Evolutionary conservation across 2,329 filamentous ascomycete species (phyloP), one percentile per base, ranked within the genome.

Genomic region (Tolypocladium cylindrosporum): DNA sequence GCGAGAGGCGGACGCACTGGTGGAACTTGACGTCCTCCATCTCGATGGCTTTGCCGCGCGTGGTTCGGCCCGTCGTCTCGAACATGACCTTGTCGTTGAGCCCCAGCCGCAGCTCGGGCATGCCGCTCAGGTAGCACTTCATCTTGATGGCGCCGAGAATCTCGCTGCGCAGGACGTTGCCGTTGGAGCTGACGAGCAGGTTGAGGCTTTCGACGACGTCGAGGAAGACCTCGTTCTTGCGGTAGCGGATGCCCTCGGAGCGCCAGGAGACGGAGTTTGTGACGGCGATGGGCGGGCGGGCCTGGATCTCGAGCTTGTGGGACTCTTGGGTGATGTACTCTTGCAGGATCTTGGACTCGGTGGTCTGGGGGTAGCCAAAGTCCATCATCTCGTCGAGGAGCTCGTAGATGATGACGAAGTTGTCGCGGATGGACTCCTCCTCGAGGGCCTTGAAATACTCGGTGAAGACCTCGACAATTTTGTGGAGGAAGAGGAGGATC

Each of bases 11-110:
- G 63, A 99, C 94, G 70, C 94, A 99, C 74, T 99, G 94, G 75
- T 99, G 94, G 74, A 99, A 99, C 69, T 99, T 99, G 74, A 99
- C 94, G 67, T 99, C 94, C 70, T 99, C 94, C 94, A 99, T 99
- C 77, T 99, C 94, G 62, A 99, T 94, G 11, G 94, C 90, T 76
- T 99, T 99, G 60, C 94, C 94, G 68, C 94, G 80, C 45, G 93
- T 97, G 19, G 93, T 91, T 61, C 94, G 84, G 36, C 94, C 94
- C 0, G 94, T 99, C 4, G 91, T 96, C 77, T 99, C 94, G 69
- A 99, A 99, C 94, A 99, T 99, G 73, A 91, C 94, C 77, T 99
- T 99, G 79, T 99, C 94, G 77, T 99, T 99, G 70, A 99, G 77
- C 5, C 94, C 94, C 55, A 99, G 76, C 36, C 94, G 88, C 68